Evolutionary conservation across 2,329 filamentous ascomycete species (phyloP), one percentile per base, ranked within the genome.

Genomic region (Trichoderma pleuroti): DNA sequence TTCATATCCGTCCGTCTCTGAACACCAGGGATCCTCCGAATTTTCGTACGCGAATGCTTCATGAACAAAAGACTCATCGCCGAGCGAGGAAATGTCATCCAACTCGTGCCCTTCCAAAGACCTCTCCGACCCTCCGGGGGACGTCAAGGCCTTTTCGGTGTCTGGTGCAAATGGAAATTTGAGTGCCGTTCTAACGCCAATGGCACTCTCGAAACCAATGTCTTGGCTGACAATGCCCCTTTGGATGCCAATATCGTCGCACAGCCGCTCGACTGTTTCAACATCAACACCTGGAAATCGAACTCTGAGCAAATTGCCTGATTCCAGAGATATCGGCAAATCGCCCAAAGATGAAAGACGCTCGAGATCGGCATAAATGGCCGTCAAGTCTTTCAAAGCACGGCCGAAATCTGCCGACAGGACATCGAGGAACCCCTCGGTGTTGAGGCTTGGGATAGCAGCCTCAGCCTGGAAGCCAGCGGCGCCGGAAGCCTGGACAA

Each of bases 261-360:
- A 98, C 1, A 99, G 86, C 4, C 86, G 85, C 77, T 97, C 93
- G 0, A 97, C 92, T 0, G 92, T 93, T 18, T 91, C 88, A 0
- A 90, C 90, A 76, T 98, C 95, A 72, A 96, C 94, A 4, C 96
- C 96, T 0, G 94, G 94, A 77, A 99, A 98, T 34, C 94, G 91
- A 2, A 98, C 90, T 39, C 94, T 90, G 5, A 98, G 82, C 0
- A 88, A 87, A 2, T 88, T 88, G 39, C 86, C 84, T 46, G 87
- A 86, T 75, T 93, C 88, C 66, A 97, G 86, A 0, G 88, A 86
- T 39, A 98, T 88, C 0, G 95, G 94, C 24, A 99, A 83, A 77
- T 98, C 94, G 1, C 96, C 96, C 1, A 98, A 81, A 0, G 85
- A 82, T 0, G 93, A 88, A 1, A 99, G 84, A 42, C 89, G 88